Evolutionary conservation across 805 yeast genomes (phyloP).

Genomic region (Ogataea pignaliae): DNA sequence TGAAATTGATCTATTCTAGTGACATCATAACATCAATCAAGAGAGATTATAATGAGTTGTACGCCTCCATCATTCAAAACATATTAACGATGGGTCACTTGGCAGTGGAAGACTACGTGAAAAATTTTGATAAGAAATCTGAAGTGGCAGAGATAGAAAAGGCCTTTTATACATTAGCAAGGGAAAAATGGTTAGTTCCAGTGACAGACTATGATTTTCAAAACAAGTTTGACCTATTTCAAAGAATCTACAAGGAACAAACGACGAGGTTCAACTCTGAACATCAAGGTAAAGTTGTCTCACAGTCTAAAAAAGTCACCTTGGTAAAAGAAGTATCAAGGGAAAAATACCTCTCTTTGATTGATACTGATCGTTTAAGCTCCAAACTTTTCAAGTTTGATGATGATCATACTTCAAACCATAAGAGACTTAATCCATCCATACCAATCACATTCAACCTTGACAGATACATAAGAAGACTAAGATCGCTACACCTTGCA

Average conservation of each 20-base stretch:
- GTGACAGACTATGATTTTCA: slow-evolving; percentile 32
- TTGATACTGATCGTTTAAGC: slow-evolving; percentile 10
- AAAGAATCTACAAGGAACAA: slow-evolving; percentile 36
- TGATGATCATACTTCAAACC: slow-evolving; percentile 7
- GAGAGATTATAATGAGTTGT: slow-evolving; percentile 35
- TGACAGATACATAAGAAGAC: slow-evolving; percentile 59
- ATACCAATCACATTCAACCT: slow-evolving; percentile 58
- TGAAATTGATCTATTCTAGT: slow-evolving; percentile 69
- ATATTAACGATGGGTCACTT: slow-evolving; percentile 67
- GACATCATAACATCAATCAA: slow-evolving; percentile 58
- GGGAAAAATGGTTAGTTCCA: slow-evolving; percentile 49
- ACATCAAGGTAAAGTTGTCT: slow-evolving; percentile 27
- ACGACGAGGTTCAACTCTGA: slow-evolving; percentile 29
- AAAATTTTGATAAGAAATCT: slow-evolving; percentile 24
- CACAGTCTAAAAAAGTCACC: slow-evolving; percentile 52
- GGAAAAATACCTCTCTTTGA: slow-evolving; percentile 19
- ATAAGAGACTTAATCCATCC: slow-evolving; percentile 42
- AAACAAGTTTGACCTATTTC: slow-evolving; percentile 27
- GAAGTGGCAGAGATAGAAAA: slow-evolving; percentile 28
- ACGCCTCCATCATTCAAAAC: slow-evolving; percentile 63
- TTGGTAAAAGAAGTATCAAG: slow-evolving; percentile 60
- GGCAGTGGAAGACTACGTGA: slow-evolving; percentile 47
- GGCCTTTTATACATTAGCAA: slow-evolving; percentile 41
- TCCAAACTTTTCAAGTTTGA: slow-evolving; percentile 7
- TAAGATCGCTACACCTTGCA: slow-evolving; percentile 60